Evolutionary conservation across 352 stramenopile species (phyloP).

Genomic region (Thalassiosira pacifica): DNA sequence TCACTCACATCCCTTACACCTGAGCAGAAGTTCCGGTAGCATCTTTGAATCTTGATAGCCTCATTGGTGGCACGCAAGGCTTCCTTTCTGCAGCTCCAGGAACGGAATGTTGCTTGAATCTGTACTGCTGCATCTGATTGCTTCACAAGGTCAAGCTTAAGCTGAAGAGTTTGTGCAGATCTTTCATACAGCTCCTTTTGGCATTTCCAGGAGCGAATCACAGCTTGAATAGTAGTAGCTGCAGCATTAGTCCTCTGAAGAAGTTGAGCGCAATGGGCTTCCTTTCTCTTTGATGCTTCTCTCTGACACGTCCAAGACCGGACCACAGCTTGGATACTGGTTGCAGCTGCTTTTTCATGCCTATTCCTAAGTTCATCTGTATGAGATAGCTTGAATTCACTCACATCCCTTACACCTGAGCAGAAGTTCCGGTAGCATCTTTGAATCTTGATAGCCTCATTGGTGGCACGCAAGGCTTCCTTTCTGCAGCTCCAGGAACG

Average conservation of each 20-base stretch:
- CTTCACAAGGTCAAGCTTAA: no score
- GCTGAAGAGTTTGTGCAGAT: background rate
- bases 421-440: background rate
- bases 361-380: background rate
- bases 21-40: no score
- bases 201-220: background rate
- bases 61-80: no score
- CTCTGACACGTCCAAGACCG: background rate
- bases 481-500: background rate
- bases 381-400: background rate
- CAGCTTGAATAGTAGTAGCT: background rate
- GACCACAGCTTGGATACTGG: background rate
- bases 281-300: background rate
- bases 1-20: no score
- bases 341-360: background rate
- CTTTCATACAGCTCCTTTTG: background rate
- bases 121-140: no score
- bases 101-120: no score
- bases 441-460: background rate
- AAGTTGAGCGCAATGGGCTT: background rate
- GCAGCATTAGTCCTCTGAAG: background rate
- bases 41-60: no score
- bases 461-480: background rate
- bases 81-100: no score
- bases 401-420: background rate